A percentile compares a stretch with the other conserved stretches of the same genome.
These are phyloP conservation scores for Starmerella sp. DNA, from an alignment of 805 yeast species.

Conservation along the genomic window DNA sequence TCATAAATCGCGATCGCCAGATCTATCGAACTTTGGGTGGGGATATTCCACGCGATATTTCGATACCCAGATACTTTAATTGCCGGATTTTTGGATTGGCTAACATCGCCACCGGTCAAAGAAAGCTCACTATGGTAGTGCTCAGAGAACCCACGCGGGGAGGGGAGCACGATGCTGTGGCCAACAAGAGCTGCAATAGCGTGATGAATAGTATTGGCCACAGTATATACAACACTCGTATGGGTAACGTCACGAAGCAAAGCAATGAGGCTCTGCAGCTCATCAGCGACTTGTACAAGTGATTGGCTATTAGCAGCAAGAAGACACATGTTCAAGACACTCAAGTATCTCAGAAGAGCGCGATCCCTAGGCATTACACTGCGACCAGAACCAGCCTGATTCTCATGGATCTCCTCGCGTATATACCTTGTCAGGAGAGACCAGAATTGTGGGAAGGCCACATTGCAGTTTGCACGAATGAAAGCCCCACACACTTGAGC, in stretches of 20 bases:
- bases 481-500: constrained; percentile 66
- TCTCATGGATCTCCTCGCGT: constrained; percentile 54
- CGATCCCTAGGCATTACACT: constrained; percentile 65
- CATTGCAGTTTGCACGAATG: constrained; percentile 49
- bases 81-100: constrained; percentile 1
- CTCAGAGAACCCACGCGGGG: constrained; percentile 3
- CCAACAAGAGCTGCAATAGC: constrained; percentile 48
- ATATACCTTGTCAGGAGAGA: constrained; percentile 42
- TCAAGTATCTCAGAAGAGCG: constrained; percentile 56
- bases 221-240: constrained; percentile 55
- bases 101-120: neutral
- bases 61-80: constrained; percentile 40
- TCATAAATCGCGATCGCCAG: constrained; percentile 53
- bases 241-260: constrained; percentile 38
- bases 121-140: too few relatives aligned
- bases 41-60: constrained; percentile 65
- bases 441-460: constrained; percentile 37
- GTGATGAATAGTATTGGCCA: constrained; percentile 57
- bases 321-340: constrained; percentile 56
- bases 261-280: constrained; percentile 38
- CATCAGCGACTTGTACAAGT: constrained; percentile 36
- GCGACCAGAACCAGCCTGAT: constrained; percentile 71
- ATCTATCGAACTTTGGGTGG: constrained; percentile 43
- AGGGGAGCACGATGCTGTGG: constrained; percentile 5
- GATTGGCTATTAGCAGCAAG: constrained; percentile 49